phyloP scores from a whole-genome alignment of 225 moss, liverwort and hornwort species.

The Pseudisothecium myosuroides region DNA sequence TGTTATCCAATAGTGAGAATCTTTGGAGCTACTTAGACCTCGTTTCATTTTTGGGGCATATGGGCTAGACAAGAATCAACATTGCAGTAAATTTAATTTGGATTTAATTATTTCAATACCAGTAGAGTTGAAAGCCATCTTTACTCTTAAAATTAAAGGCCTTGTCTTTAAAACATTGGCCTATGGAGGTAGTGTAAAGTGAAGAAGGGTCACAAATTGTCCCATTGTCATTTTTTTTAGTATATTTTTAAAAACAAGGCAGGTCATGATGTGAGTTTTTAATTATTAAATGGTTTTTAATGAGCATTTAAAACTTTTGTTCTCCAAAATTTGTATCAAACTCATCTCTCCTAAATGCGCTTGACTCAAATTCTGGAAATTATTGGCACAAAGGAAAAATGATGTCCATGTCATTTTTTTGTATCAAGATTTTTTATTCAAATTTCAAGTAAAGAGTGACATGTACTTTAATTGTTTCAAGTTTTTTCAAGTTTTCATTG shows the following conservation, averaged over 20 bases:
- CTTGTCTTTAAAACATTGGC: background rate
- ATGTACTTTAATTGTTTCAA: background rate
- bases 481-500: background rate
- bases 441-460: background rate
- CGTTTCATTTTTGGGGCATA: background rate
- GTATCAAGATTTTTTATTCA: background rate
- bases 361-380: background rate
- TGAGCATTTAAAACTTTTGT: rapidly evolving
- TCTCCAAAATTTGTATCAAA: background rate
- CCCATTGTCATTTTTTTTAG: background rate
- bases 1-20: background rate
- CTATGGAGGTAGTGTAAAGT: background rate
- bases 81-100: background rate
- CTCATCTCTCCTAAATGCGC: rapidly evolving
- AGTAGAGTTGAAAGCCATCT: rapidly evolving
- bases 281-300: background rate
- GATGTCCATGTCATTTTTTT: rapidly evolving
- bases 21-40: background rate
- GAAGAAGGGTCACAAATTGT: background rate
- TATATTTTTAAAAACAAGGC: background rate
- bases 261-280: rapidly evolving
- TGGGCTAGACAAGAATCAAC: background rate
- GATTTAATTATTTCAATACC: background rate
- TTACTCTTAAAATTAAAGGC: background rate
- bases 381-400: background rate